Evolutionary conservation across 148 eudicot genomes (phyloP), one percentile per base, ranked within the genome.

Genomic region (Mesembryanthemum crystallinum): DNA sequence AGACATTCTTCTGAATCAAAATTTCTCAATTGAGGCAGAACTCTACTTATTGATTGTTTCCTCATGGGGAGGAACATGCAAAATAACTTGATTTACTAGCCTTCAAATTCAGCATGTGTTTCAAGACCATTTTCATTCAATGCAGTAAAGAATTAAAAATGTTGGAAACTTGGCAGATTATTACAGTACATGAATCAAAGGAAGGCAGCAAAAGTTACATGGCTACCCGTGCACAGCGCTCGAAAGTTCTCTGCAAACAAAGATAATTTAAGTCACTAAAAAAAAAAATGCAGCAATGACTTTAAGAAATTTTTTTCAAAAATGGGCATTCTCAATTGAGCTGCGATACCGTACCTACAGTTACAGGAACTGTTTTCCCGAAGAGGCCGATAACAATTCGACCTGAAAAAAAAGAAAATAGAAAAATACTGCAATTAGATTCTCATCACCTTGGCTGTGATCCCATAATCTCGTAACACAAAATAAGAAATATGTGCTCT

Each of bases 171-270:
- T 24, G 20, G 43, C 65, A 43, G 45, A 55, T 23, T 30, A 23
- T 14, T 9, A 24, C 15, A 73, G 49, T 15, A 43, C 21, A 30
- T 66, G 49, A 33, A 47, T 25, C 35, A 58, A 71, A 21, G 24
- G 35, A 68, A 8, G 52, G 65, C 63, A 28, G 75, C 78, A 73
- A 63, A 80, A 73, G 96, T 87, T 89, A 81, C 89, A 79, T 86
- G 88, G 84, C 83, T 96, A 96, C 99, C 99, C 60, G 99, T 96
- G 89, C 99, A 96, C 82, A 96, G 90, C 27, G 99, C 94, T 86
- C 98, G 91, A 62, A 96, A 96, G 69, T 96, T 96, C 84, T 96
- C 99, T 96, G 97, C 92, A 87, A 39, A 69, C 59, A 51, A 76
- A 73, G 63, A 60, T 75, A 49, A 71, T 8, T 49, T 1, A 32